These are phyloP conservation scores for Carex scoparia DNA, from an alignment of 176 grass and related monocot species.

Conservation along the genomic window DNA sequence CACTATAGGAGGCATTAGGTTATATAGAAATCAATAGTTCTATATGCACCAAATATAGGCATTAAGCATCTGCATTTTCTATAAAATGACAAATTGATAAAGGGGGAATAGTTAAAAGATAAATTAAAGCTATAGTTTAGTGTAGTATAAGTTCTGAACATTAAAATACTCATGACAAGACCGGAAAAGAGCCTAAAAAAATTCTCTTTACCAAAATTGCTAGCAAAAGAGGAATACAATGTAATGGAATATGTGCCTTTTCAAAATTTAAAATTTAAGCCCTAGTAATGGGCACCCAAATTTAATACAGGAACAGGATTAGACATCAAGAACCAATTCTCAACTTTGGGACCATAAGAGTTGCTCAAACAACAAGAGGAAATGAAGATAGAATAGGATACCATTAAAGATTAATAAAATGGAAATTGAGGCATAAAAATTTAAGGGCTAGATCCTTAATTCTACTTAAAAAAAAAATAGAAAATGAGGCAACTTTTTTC, in stretches of 20 bases:
- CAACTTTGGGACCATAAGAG: not conserved
- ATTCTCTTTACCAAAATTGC: conserved; percentile 5
- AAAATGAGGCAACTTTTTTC: not conserved
- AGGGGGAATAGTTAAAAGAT: not conserved
- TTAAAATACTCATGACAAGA: conserved; percentile 4
- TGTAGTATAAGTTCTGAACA: not conserved
- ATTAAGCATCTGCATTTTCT: conserved; percentile 12
- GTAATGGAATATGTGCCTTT: not conserved
- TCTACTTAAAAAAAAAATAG: not conserved
- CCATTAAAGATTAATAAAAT: not conserved
- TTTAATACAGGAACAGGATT: conserved; percentile 8
- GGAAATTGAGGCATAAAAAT: not conserved
- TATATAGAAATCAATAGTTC: conserved; percentile 2
- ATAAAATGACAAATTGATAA: not conserved
- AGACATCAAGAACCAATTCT: conserved; percentile 25
- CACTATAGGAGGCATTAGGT: not conserved
- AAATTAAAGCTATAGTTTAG: not conserved
- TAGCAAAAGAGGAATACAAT: not conserved
- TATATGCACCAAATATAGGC: not conserved
- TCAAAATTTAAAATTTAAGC: not conserved
- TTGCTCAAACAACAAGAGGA: conserved; percentile 1
- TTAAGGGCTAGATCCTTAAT: not conserved
- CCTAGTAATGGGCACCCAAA: not conserved
- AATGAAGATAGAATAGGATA: conserved; percentile 1
- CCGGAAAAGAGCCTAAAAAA: not conserved